Evolutionary conservation across 202 grass and related monocot species (phyloP).

Genomic region (Cymbopogon flexuosus): DNA sequence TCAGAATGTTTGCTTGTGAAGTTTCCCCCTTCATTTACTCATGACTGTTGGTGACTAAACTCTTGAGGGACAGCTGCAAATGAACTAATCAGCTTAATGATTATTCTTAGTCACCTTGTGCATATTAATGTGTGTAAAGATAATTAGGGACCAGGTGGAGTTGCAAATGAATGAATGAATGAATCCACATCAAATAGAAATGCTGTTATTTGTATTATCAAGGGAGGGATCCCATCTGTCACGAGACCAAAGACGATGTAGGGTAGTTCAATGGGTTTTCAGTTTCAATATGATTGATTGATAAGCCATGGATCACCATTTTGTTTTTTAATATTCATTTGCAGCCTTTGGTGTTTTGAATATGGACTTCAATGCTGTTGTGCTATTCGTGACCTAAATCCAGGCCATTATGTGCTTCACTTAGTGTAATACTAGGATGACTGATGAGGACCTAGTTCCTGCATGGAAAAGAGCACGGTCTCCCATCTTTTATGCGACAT

Average conservation of each 20-base stretch:
- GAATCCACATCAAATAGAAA: slow-evolving; percentile 4
- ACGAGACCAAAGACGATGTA: not conserved
- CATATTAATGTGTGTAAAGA: not conserved
- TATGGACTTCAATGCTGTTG: not conserved
- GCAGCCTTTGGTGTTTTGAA: not conserved
- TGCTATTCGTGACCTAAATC: slow-evolving; percentile 14
- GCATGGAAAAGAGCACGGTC: not conserved
- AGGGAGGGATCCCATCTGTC: not conserved
- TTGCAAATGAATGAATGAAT: not conserved
- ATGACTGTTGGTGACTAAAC: not conserved
- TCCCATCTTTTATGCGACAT: not conserved
- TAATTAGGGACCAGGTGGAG: not conserved
- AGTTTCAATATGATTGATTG: not conserved
- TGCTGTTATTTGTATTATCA: not conserved
- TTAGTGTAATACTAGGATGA: not conserved
- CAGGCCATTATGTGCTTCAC: not conserved
- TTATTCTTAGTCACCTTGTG: not conserved
- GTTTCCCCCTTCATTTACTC: not conserved
- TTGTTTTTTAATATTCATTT: not conserved
- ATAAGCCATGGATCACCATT: not conserved
- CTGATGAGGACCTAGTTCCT: not conserved
- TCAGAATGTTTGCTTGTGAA: not conserved
- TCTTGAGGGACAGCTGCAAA: not conserved
- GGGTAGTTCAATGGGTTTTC: not conserved
- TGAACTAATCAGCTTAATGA: not conserved